Conservation (phyloP, 306 rosid species). For the Medicago lupulina region DNA sequence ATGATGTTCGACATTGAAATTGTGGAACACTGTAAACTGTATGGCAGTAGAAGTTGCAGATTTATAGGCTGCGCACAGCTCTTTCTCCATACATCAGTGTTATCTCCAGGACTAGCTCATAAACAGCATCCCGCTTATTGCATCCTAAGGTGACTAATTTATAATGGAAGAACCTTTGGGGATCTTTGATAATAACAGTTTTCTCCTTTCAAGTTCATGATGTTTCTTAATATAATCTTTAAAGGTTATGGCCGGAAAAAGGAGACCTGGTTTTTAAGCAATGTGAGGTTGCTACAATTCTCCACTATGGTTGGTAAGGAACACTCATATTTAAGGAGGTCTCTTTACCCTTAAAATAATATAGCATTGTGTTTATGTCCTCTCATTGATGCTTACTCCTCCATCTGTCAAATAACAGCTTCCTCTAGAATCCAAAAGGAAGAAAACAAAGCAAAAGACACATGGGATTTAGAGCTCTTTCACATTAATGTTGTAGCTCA, state of each 20-base stretch:
- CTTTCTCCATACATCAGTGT: not conserved
- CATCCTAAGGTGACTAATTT: not conserved
- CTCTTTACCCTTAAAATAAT: not conserved
- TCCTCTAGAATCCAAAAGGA: not conserved
- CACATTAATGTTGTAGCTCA: not conserved
- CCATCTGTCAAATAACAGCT: not conserved
- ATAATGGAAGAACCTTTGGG: constrained; percentile 6
- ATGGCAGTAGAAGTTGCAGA: constrained; percentile 5
- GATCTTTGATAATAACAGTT: not conserved
- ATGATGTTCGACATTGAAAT: constrained; percentile 20
- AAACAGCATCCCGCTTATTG: constrained; percentile 10
- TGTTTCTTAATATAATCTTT: not conserved
- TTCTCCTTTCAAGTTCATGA: not conserved
- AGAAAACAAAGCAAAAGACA: not conserved
- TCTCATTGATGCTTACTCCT: not conserved
- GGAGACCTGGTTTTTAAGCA: not conserved
- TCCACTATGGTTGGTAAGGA: constrained; percentile 3
- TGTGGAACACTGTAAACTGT: constrained; percentile 23
- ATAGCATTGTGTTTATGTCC: constrained; percentile 1
- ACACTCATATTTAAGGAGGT: not conserved
- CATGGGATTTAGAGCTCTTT: not conserved
- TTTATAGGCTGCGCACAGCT: constrained; percentile 1
- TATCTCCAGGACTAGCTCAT: not conserved
- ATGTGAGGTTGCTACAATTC: not conserved
- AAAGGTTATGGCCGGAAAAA: not conserved